Conservation (phyloP, 129 eudicot species). For the Ambrosia artemisiifolia region DNA sequence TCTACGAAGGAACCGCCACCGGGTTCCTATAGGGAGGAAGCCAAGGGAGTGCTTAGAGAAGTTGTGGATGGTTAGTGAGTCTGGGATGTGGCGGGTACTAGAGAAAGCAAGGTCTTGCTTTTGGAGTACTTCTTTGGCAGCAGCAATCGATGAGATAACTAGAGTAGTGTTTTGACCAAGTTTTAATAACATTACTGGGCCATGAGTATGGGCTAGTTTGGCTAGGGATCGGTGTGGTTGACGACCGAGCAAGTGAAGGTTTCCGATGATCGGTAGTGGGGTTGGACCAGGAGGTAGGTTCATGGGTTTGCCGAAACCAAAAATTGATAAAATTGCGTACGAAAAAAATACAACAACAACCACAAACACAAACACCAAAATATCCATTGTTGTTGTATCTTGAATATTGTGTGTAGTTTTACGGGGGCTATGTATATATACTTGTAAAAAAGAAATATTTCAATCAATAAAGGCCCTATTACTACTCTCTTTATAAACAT, state of each 20-base stretch:
- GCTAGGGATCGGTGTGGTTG: conserved; percentile 36
- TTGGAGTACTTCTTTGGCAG: conserved; percentile 56
- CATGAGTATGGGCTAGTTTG: conserved; percentile 31
- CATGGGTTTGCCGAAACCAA: no score
- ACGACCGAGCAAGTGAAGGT: conserved; percentile 39
- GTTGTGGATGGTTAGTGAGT: conserved; percentile 47
- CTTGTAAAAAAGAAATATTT: no score
- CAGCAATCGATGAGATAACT: conserved; percentile 48
- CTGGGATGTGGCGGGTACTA: conserved; percentile 33
- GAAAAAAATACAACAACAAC: no score
- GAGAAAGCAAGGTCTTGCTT: conserved; percentile 58
- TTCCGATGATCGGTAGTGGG: conserved; percentile 35
- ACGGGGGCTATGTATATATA: no score
- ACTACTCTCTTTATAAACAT: no score
- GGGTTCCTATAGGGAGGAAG: conserved; percentile 25
- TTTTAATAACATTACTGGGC: conserved; percentile 38
- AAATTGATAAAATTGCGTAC: no score
- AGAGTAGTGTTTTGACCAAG: conserved; percentile 39
- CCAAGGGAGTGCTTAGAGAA: conserved; percentile 30
- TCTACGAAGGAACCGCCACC: conserved; percentile 17
- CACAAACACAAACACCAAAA: no score
- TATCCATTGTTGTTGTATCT: no score
- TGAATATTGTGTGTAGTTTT: no score
- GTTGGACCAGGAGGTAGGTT: conserved; percentile 13
- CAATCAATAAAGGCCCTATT: no score